Percentiles rank a stretch among this genome's conserved stretches.
These are phyloP conservation scores for Kluyveromyces aestuarii DNA, from an alignment of 805 yeast species.

Conservation along the genomic window DNA sequence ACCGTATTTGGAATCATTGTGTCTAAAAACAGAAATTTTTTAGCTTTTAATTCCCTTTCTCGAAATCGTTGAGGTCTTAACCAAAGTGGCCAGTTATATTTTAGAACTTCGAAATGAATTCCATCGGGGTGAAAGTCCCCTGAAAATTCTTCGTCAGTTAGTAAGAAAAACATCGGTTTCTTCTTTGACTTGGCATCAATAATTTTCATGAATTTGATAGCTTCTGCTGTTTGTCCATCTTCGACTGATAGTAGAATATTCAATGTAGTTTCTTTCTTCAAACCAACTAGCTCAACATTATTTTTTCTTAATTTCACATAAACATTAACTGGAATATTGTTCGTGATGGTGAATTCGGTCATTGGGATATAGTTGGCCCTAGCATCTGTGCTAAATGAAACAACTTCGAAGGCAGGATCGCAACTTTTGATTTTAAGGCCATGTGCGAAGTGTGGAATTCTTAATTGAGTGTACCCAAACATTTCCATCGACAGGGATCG, in stretches of 20 bases:
- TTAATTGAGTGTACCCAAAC: constrained; percentile 74
- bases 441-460: constrained; percentile 5
- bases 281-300: neutral
- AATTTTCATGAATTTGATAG: neutral
- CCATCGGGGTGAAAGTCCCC: neutral
- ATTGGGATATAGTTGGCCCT: constrained; percentile 17
- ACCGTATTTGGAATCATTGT: constrained; percentile 75
- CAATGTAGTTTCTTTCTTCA: neutral
- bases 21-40: constrained; percentile 78
- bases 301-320: constrained; percentile 13
- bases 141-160: neutral
- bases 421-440: constrained; percentile 13
- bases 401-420: constrained; percentile 15
- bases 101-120: constrained; percentile 35
- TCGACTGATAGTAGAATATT: neutral
- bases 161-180: constrained; percentile 63
- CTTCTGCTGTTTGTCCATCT: neutral
- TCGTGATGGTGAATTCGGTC: constrained; percentile 8
- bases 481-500: constrained; percentile 72
- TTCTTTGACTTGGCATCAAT: neutral
- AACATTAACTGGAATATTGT: constrained; percentile 13
- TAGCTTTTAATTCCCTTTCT: constrained; percentile 80
- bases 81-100: constrained; percentile 93
- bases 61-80: constrained; percentile 67
- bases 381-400: constrained; percentile 15